Evolutionary conservation across 768 basidiomycete species (phyloP).

Genomic region (Fomitopsis serialis): DNA sequence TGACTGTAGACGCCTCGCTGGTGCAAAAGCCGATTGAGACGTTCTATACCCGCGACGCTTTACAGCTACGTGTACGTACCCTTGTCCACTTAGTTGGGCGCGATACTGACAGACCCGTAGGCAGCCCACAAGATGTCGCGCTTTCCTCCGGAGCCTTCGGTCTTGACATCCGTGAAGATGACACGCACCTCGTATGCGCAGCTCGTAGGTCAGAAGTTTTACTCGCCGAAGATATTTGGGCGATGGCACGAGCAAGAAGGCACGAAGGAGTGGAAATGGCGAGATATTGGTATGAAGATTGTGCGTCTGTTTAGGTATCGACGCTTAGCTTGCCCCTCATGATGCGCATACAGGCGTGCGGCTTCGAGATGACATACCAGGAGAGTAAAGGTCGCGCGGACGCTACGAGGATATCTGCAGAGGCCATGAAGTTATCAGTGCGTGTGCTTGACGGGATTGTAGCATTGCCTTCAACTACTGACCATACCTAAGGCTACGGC

Average conservation of each 20-base stretch:
- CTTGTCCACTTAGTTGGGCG: background rate
- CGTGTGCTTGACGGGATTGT: conserved; percentile 20
- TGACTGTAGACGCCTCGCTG: conserved; percentile 57
- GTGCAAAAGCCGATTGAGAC: conserved; percentile 85
- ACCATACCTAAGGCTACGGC: conserved; percentile 47
- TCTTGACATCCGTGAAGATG: conserved; percentile 63
- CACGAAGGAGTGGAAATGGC: conserved; percentile 67
- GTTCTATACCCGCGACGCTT: conserved; percentile 93
- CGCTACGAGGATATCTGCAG: conserved; percentile 28
- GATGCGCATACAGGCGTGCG: conserved; percentile 60
- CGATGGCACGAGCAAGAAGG: conserved; percentile 59
- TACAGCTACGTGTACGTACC: conserved; percentile 73
- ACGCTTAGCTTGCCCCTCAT: background rate
- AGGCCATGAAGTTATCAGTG: conserved; percentile 39
- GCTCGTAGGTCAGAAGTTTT: conserved; percentile 85
- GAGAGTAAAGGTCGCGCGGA: conserved; percentile 64
- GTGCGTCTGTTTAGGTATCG: conserved; percentile 33
- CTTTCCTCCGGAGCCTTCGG: conserved; percentile 70
- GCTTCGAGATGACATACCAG: conserved; percentile 95
- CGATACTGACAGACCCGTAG: conserved; percentile 33
- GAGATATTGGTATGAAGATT: conserved; percentile 90
- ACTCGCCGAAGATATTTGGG: conserved; percentile 87
- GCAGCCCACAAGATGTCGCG: conserved; percentile 85
- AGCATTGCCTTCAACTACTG: background rate
- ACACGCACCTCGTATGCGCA: conserved; percentile 95